Base-by-base conservation (phyloP, 805 yeast genomes). In the Metschnikowia baotianmanensis region DNA sequence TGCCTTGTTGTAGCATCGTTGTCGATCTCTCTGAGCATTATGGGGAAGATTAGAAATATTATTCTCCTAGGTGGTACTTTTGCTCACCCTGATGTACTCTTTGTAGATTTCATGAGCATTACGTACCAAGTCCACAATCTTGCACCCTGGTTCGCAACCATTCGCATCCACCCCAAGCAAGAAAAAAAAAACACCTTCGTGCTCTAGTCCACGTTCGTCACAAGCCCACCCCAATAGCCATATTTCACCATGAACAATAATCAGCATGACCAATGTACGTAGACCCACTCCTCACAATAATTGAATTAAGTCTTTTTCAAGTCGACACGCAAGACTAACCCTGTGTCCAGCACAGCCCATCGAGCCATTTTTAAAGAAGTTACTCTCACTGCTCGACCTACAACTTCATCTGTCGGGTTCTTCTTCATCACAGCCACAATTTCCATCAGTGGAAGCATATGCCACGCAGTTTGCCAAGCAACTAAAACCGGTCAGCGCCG, bases 381-480 rank as follows among this genome's bases (percentile, higher is more conserved):
- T 67, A 29, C 49, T 67, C 34, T 36, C 56, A 12, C 56, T 67
- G 13, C 57, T 70, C 39, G 75, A 70, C 43, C 52, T 61, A 33
- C 69, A 59, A 48, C 65, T 61, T 45, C 56, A 52, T 36, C 34
- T 56, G 6, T 52, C 58, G 7, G 48, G 46, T 6, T 10, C 31
- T 13, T 26, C 32, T 11, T 13, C 43, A 3, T 13, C 31, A 17
- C 48, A 42, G 31, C 52, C 52, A 3, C 46, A 40, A 19, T 51
- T 44, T 37, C 56, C 65, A 21, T 65, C 57, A 34, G 65, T 68
- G 6, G 74, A 69, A 44, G 52, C 62, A 4, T 70, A 69, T 40
- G 73, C 70, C 18, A 66, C 66, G 11, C 74, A 65, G 50, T 67
- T 65, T 51, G 75, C 74, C 3, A 79, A 77, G 29, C 81, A 76